Conservation (phyloP, 164 flowering plant species). For the Piper longum region DNA sequence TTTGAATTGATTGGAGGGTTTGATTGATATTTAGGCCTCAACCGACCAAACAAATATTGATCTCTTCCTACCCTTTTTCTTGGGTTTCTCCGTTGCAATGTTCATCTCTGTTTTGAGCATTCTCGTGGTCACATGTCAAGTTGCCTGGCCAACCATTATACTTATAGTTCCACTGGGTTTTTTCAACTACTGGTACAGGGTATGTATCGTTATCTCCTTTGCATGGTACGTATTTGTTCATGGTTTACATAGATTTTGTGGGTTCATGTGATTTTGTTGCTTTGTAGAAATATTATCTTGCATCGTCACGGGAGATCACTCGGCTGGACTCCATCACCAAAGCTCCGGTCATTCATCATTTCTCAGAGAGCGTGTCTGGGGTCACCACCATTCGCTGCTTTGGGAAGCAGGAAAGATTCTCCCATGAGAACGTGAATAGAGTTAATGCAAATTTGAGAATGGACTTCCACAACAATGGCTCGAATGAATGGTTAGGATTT, state of each 20-base stretch:
- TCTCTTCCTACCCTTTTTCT: slow-evolving; percentile 55
- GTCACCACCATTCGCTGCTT: slow-evolving; percentile 84
- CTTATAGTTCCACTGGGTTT: slow-evolving; percentile 64
- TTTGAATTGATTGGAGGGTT: slow-evolving; percentile 2
- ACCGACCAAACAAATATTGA: slow-evolving; percentile 80
- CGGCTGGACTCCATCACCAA: slow-evolving; percentile 92
- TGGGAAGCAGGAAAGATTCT: slow-evolving; percentile 44
- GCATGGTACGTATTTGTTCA: no score
- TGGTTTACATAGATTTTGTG: background rate
- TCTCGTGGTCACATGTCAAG: slow-evolving; percentile 67
- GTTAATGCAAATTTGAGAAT: slow-evolving; percentile 64
- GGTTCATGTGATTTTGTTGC: background rate
- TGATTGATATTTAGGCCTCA: slow-evolving; percentile 48
- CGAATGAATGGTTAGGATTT: slow-evolving; percentile 93
- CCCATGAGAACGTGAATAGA: slow-evolving; percentile 50
- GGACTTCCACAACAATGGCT: slow-evolving; percentile 88
- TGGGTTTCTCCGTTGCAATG: slow-evolving; percentile 40
- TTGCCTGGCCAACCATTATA: slow-evolving; percentile 83
- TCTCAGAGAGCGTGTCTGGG: slow-evolving; percentile 91
- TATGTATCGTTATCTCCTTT: slow-evolving; percentile 19
- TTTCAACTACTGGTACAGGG: slow-evolving; percentile 86
- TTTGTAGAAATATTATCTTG: slow-evolving; percentile 63
- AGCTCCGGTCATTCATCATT: slow-evolving; percentile 91
- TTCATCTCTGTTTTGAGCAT: slow-evolving; percentile 55
- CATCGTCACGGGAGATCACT: slow-evolving; percentile 82